A percentile compares a stretch with the other conserved stretches of the same genome.
Conservation (phyloP, 345 rosid species). For the Gossypium arboreum region DNA sequence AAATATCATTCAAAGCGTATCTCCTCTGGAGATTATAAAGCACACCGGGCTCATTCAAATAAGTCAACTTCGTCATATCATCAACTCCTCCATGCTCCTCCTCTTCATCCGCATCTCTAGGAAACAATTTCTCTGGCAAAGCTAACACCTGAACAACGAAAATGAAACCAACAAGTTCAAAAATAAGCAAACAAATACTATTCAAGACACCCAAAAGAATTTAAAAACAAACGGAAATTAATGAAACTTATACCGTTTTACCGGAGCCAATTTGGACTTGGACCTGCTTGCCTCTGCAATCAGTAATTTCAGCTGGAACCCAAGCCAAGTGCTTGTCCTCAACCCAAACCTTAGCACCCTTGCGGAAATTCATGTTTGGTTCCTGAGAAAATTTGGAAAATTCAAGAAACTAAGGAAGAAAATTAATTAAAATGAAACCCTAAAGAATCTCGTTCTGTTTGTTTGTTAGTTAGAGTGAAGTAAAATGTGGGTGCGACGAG, state of each 20-base stretch:
- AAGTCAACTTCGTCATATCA: slow-evolving; percentile 92
- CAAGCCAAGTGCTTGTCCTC: slow-evolving; percentile 83
- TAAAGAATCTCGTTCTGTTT: slow-evolving; percentile 1
- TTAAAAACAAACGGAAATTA: not conserved
- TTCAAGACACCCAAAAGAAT: not conserved
- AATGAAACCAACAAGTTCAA: not conserved
- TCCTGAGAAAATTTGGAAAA: slow-evolving; percentile 23
- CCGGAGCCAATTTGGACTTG: slow-evolving; percentile 45
- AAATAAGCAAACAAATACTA: not conserved
- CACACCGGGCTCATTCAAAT: slow-evolving; percentile 97
- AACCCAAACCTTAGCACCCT: slow-evolving; percentile 78
- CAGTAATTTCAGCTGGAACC: slow-evolving; percentile 66
- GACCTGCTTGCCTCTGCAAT: slow-evolving; percentile 48
- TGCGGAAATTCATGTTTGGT: slow-evolving; percentile 51
- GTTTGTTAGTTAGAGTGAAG: not conserved
- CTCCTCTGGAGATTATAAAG: slow-evolving; percentile 83
- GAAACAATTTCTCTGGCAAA: slow-evolving; percentile 49
- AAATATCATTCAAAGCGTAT: slow-evolving; percentile 90
- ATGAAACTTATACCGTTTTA: slow-evolving; percentile 48
- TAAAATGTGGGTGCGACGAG: not conserved
- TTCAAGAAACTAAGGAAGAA: slow-evolving; percentile 11
- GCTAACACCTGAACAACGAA: slow-evolving; percentile 40
- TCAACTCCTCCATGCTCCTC: slow-evolving; percentile 95
- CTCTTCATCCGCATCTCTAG: slow-evolving; percentile 76
- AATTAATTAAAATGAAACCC: slow-evolving; percentile 18